These are phyloP conservation scores for Speleostelium caveatum DNA, from an alignment of 78 protist species.

Conservation along the genomic window DNA sequence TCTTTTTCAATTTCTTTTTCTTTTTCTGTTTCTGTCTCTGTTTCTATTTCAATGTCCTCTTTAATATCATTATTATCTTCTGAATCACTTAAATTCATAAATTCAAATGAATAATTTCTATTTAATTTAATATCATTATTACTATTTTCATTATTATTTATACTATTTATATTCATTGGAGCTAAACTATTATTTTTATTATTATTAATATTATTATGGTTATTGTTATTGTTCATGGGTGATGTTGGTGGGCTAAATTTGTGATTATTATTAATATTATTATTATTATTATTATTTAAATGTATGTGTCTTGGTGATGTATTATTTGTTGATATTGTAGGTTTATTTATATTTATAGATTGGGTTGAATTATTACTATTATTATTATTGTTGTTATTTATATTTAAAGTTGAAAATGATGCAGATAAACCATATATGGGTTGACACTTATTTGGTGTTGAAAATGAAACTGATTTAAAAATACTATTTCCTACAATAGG, in stretches of 20 bases:
- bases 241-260: not conserved
- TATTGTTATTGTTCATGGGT: not conserved
- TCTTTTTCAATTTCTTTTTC: not conserved
- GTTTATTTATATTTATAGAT: not conserved
- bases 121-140: constrained; percentile 4
- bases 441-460: not conserved
- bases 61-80: too few species aligned
- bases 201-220: not conserved
- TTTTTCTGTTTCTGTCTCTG: not conserved
- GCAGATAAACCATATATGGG: constrained; percentile 3
- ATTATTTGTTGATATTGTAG: not conserved
- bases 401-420: not conserved
- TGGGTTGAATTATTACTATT: not conserved
- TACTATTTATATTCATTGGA: not conserved
- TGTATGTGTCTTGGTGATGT: not conserved
- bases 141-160: constrained; percentile 2
- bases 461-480: not conserved
- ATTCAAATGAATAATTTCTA: constrained; percentile 64
- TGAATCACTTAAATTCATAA: constrained; percentile 2
- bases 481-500: not conserved
- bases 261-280: not conserved
- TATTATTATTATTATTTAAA: not conserved
- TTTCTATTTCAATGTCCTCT: not conserved
- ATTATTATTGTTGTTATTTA: not conserved
- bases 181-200: not conserved